Conservation (phyloP, 2,329 filamentous ascomycete genomes). For the Claviceps monticola region DNA sequence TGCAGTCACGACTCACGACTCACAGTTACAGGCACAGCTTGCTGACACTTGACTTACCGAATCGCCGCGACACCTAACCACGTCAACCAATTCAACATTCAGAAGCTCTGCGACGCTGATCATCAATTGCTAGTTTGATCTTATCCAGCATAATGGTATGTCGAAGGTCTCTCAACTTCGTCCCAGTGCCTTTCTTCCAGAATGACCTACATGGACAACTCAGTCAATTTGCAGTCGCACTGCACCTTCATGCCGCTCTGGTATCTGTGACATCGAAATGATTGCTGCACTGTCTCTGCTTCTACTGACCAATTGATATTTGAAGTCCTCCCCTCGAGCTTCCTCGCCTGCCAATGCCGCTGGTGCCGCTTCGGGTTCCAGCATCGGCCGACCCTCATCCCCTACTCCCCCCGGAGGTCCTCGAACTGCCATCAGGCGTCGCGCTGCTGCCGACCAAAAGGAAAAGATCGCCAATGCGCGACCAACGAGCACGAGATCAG, state of each 20-base stretch:
- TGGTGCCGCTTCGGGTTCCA: slow-evolving; percentile 50
- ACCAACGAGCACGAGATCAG: slow-evolving; percentile 81
- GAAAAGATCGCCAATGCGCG: slow-evolving; percentile 91
- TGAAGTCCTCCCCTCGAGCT: slow-evolving; percentile 43
- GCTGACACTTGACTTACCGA: slow-evolving; percentile 10
- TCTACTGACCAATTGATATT: neutral
- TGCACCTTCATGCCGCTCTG: neutral
- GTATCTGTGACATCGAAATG: neutral
- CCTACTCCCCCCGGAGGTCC: slow-evolving; percentile 85
- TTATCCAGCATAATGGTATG: slow-evolving; percentile 20
- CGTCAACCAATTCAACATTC: slow-evolving; percentile 10
- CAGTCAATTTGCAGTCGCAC: slow-evolving; percentile 1
- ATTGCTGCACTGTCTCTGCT: neutral
- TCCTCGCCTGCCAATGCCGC: slow-evolving; percentile 44
- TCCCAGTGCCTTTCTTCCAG: neutral
- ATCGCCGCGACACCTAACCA: slow-evolving; percentile 8
- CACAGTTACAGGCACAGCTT: slow-evolving; percentile 4
- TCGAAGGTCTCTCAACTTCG: neutral
- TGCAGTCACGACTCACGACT: neutral
- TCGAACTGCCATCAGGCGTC: slow-evolving; percentile 86
- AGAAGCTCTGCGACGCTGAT: slow-evolving; percentile 21
- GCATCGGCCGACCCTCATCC: slow-evolving; percentile 65
- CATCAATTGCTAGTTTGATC: slow-evolving; percentile 9
- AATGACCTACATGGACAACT: neutral
- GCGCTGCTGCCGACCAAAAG: slow-evolving; percentile 92